phyloP scores from a whole-genome alignment of 768 basidiomycete genomes.

The Mycena kentingensis region DNA sequence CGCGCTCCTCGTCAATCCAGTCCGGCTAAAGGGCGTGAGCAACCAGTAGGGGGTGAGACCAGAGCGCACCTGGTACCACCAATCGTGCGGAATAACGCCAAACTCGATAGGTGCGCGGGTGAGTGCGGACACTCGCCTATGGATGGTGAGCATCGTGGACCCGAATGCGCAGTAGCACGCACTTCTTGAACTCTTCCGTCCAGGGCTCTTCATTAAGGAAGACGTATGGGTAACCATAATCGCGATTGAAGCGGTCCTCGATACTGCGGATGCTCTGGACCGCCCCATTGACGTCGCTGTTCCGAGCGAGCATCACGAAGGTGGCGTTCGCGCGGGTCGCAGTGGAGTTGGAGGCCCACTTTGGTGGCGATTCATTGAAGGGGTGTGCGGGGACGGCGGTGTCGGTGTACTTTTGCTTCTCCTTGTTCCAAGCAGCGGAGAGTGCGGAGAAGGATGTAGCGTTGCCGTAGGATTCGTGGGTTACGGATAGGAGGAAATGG shows the following conservation, averaged over 20 bases:
- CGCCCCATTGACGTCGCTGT: conserved; percentile 61
- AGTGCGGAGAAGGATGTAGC: conserved; percentile 45
- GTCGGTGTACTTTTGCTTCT: conserved; percentile 20
- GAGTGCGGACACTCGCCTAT: conserved; percentile 33
- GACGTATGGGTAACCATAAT: conserved; percentile 79
- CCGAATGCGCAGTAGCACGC: conserved; percentile 24
- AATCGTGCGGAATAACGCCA: conserved; percentile 64
- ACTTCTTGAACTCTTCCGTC: conserved; percentile 75
- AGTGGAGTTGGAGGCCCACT: conserved; percentile 1
- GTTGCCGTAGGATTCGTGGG: conserved; percentile 52
- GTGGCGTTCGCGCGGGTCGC: conserved; percentile 40
- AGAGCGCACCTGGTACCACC: conserved; percentile 64
- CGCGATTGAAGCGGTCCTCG: conserved; percentile 82
- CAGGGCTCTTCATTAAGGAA: conserved; percentile 86
- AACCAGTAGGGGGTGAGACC: background rate
- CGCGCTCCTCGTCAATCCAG: conserved; percentile 72
- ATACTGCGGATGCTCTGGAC: conserved; percentile 72
- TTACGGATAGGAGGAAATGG: conserved; percentile 53
- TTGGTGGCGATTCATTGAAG: conserved; percentile 18
- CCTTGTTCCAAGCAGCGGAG: conserved; percentile 3
- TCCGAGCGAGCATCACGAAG: conserved; percentile 61
- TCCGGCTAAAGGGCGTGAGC: conserved; percentile 39
- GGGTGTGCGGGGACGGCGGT: conserved; percentile 38
- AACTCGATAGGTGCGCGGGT: conserved; percentile 44
- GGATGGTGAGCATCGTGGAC: background rate